Evolutionary conservation across 2,329 filamentous ascomycete genomes (phyloP), one percentile per base, ranked within the genome.

Genomic region (Fusarium xyrophilum): DNA sequence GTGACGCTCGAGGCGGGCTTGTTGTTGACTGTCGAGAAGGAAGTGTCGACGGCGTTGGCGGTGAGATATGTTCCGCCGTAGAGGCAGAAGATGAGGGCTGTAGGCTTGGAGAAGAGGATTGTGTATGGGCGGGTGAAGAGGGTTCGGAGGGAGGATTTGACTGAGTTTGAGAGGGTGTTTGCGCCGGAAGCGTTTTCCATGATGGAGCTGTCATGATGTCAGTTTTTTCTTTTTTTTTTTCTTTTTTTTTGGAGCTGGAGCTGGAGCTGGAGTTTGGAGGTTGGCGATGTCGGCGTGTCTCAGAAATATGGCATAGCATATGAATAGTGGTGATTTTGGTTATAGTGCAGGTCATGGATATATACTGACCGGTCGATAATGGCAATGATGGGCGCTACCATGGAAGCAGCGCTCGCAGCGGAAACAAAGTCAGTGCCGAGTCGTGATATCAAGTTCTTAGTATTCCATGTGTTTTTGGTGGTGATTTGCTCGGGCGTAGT

Each of bases 51-150:
- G 15, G 86, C 81, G 82, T 97, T 97, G 68, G 95, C 94, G 2
- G 92, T 93, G 15, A 96, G 82, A 82, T 97, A 97, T 62, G 95
- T 98, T 70, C 92, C 90, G 65, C 89, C 92, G 83, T 97, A 98
- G 43, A 97, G 83, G 79, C 87, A 82, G 80, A 88, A 85, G 76
- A 93, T 90, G 69, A 93, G 84, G 46, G 82, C 87, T 73, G 91
- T 91, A 2, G 91, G 90, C 62, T 86, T 87, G 51, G 88, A 88
- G 76, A 88, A 79, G 68, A 93, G 73, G 73, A 91, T 83, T 27
- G 78, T 73, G 61, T 89, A 88, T 0, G 91, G 91, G 12, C 82
- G 84, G n/a, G 82, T 70, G 60, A 91, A 48, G 53, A 93, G 82
- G 39, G 82, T 80, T 32, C 75, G 75, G 47, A 91, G 72, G 27